Evolutionary conservation across 2,329 filamentous ascomycete species (phyloP).

Genomic region (Phialophora chinensis): DNA sequence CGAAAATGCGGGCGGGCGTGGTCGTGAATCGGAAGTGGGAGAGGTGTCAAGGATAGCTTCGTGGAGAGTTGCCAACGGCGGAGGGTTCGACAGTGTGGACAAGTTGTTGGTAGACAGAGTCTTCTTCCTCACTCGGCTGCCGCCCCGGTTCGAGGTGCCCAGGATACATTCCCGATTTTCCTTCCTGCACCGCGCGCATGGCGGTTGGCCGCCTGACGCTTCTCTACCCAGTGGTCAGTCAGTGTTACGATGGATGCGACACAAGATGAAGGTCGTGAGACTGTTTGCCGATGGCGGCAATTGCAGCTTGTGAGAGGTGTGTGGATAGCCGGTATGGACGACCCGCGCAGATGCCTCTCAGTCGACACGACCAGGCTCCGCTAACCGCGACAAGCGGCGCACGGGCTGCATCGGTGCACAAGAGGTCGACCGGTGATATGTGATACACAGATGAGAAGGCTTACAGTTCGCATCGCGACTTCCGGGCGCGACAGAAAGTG

Average conservation of each 20-base stretch:
- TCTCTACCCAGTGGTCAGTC: conserved; percentile 46
- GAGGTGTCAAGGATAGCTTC: conserved; percentile 13
- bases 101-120: conserved; percentile 38
- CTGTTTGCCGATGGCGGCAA: conserved; percentile 28
- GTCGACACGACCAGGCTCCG: not conserved
- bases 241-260: not conserved
- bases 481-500: conserved; percentile 56
- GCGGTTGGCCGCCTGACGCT: conserved; percentile 55
- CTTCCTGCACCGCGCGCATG: conserved; percentile 64
- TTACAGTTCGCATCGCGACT: conserved; percentile 60
- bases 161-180: conserved; percentile 65
- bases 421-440: not conserved
- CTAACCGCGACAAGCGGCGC: not conserved
- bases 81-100: conserved; percentile 26
- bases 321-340: conserved; percentile 23
- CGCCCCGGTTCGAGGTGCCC: conserved; percentile 65
- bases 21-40: conserved; percentile 9
- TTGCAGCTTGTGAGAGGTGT: conserved; percentile 24
- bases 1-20: conserved; percentile 24
- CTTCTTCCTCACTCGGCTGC: conserved; percentile 63
- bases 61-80: conserved; percentile 17
- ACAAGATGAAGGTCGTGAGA: conserved; percentile 4
- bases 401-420: not conserved
- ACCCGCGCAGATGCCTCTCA: not conserved
- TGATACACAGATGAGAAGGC: conserved; percentile 37